Conservation (phyloP, 768 basidiomycete genomes). For the Kwoniella sp. region DNA sequence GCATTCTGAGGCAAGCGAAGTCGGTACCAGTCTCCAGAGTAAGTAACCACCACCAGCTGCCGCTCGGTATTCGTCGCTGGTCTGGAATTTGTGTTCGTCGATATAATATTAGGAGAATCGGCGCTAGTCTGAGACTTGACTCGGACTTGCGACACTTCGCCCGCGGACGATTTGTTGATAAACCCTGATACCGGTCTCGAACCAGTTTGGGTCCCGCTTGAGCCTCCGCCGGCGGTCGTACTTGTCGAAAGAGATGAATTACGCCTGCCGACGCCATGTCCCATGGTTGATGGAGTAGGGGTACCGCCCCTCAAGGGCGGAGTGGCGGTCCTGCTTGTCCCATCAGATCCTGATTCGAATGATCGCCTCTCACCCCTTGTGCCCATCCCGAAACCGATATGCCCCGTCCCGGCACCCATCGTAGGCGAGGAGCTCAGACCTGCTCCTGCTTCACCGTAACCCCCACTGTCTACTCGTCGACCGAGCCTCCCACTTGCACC, state of each 20-base stretch:
- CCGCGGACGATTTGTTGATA: not conserved
- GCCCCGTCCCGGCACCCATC: not conserved
- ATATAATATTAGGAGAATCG: not conserved
- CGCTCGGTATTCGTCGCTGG: slow-evolving; percentile 21
- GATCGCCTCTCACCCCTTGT: slow-evolving; percentile 38
- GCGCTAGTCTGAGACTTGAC: not conserved
- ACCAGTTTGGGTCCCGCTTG: not conserved
- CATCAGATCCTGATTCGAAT: slow-evolving; percentile 36
- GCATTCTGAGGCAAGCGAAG: slow-evolving; percentile 45
- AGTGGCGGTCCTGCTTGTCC: slow-evolving; percentile 20
- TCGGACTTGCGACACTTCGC: not conserved
- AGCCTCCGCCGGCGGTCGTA: not conserved
- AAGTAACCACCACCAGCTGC: slow-evolving; percentile 55
- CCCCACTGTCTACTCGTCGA: not conserved
- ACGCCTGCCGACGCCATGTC: not conserved
- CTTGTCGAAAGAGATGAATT: not conserved
- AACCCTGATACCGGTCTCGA: not conserved
- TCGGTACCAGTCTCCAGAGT: slow-evolving; percentile 57
- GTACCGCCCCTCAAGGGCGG: slow-evolving; percentile 10
- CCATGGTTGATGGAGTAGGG: not conserved
- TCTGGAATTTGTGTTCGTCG: not conserved
- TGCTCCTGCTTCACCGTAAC: slow-evolving; percentile 12
- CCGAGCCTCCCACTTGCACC: not conserved
- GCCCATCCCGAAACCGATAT: slow-evolving; percentile 20
- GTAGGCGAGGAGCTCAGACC: not conserved